These are phyloP conservation scores for Trypanosoma vivax DNA, from an alignment of 208 protist species.

Conservation along the genomic window DNA sequence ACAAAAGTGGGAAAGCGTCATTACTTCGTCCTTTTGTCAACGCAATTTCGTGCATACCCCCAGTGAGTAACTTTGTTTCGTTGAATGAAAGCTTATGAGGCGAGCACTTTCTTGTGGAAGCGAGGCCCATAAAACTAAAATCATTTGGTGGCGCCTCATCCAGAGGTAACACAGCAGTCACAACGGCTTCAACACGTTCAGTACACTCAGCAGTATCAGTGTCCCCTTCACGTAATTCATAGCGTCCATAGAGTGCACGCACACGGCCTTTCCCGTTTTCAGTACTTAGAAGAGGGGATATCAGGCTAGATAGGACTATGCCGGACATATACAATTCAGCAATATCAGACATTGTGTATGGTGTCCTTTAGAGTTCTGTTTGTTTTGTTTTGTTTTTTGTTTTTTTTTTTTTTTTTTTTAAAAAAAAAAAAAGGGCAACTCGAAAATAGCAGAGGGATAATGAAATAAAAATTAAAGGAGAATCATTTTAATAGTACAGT, in stretches of 20 bases:
- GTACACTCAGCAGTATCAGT: constrained; percentile 27
- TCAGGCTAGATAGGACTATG: constrained; percentile 34
- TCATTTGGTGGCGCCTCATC: background rate
- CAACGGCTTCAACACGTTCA: constrained; percentile 22
- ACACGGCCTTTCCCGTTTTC: constrained; percentile 12
- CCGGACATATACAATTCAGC: constrained; percentile 43
- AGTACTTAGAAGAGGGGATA: constrained; percentile 25
- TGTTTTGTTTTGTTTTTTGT: too few relatives aligned
- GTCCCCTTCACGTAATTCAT: constrained; percentile 19
- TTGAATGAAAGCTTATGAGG: constrained; percentile 58
- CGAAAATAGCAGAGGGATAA: too few relatives aligned
- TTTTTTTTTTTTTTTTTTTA: too few relatives aligned
- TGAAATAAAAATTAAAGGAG: too few relatives aligned
- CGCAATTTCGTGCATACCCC: constrained; percentile 3
- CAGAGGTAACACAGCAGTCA: constrained; percentile 24
- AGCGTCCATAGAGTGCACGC: constrained; percentile 34
- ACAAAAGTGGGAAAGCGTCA: constrained; percentile 13
- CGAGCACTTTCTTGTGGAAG: constrained; percentile 31
- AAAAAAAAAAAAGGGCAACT: too few relatives aligned
- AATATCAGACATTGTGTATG: too few relatives aligned
- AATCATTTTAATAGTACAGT: too few relatives aligned
- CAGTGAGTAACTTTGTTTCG: constrained; percentile 22
- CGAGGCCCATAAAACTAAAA: constrained; percentile 22
- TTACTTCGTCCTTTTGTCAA: background rate
- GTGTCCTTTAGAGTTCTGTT: too few relatives aligned